Percentiles rank a stretch among this genome's conserved stretches.
Evolutionary conservation across 1,284 basidiomycete genomes (phyloP).

Genomic region (Pseudozyma sp.): DNA sequence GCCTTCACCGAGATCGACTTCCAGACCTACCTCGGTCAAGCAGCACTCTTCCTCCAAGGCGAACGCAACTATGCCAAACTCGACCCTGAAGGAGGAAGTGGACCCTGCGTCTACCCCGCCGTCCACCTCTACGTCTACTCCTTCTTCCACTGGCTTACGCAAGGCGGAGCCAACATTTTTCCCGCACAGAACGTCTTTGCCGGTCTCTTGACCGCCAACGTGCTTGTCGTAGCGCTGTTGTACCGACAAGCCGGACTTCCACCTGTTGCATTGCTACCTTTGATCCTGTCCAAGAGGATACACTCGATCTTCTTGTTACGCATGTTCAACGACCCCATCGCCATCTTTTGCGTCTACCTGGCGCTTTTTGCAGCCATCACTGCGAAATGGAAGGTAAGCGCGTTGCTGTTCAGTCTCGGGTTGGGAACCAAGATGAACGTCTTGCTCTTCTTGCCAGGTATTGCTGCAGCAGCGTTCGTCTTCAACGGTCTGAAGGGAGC

Average conservation of each 20-base stretch:
- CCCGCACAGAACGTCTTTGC: slow-evolving; percentile 71
- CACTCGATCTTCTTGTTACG: slow-evolving; percentile 93
- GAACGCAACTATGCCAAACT: slow-evolving; percentile 88
- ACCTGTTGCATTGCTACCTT: slow-evolving; percentile 74
- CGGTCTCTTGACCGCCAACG: slow-evolving; percentile 47
- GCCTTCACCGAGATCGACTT: slow-evolving; percentile 94
- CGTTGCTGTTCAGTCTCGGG: slow-evolving; percentile 80
- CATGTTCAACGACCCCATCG: slow-evolving; percentile 95
- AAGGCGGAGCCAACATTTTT: slow-evolving; percentile 75
- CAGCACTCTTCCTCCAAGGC: slow-evolving; percentile 81
- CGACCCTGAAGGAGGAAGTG: slow-evolving; percentile 81
- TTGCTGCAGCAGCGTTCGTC: slow-evolving; percentile 77
- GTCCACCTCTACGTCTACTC: slow-evolving; percentile 89
- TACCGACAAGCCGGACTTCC: slow-evolving; percentile 57
- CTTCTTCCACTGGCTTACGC: slow-evolving; percentile 77
- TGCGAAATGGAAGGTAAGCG: slow-evolving; percentile 76
- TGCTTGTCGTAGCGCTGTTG: slow-evolving; percentile 48
- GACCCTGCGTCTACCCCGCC: slow-evolving; percentile 95
- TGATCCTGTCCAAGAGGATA: slow-evolving; percentile 89
- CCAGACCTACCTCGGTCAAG: slow-evolving; percentile 90
- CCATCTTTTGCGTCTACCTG: slow-evolving; percentile 74
- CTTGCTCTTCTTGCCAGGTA: slow-evolving; percentile 85
- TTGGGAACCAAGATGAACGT: slow-evolving; percentile 97
- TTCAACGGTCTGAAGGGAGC: slow-evolving; percentile 72
- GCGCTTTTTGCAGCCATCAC: slow-evolving; percentile 72